Base-by-base conservation (phyloP, 1,284 basidiomycete genomes). In the Phylloporus sp. region DNA sequence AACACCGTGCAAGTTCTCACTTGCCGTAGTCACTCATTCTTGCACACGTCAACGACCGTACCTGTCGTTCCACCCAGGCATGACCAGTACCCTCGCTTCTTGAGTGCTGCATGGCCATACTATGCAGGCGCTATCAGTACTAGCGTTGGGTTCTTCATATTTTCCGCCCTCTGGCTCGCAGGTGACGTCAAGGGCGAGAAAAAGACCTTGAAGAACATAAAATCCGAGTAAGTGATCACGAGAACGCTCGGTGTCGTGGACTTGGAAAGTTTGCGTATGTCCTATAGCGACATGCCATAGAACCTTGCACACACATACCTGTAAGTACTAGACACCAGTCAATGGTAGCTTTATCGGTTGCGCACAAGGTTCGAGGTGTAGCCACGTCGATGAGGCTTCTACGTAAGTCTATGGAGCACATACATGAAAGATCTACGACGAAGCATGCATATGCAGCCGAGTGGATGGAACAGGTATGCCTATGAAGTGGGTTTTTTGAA, bases 21-120 rank as follows among this genome's bases (percentile, higher is more conserved):
- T 42, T n/a, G 39, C 6, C 24, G 11, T 56, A 94, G 93, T 58
- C 88, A 86, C 81, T 86, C 89, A 24, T 90, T 87, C 77, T 79
- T 98, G 50, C 80, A 87, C 63, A 86, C 89, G 60, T 85, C 89
- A 4, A 91, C 89, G 12, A 92, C 88, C 24, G 93, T 95, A 7
- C 88, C 95, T 18, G 90, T 99, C 56, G 92, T 98, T 2, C 98
- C 97, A 1, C 93, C 95, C 37, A 85, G 95, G 63, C 97, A 98
- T 78, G 95, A 99, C 78, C 92, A 93, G 64, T 96, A 98, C 77
- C 94, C 95, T 17, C 87, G 97, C 47, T 98, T 97, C 86, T 84
- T 99, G 67, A 90, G 88, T 61, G 94, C 94, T 13, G 96, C 96
- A 15, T 96, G 92, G 92, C 97, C 97, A 2, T 99, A 97, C 78